phyloP scores from a whole-genome alignment of 1,284 basidiomycete genomes.

The Sanguinoderma infundibulare region DNA sequence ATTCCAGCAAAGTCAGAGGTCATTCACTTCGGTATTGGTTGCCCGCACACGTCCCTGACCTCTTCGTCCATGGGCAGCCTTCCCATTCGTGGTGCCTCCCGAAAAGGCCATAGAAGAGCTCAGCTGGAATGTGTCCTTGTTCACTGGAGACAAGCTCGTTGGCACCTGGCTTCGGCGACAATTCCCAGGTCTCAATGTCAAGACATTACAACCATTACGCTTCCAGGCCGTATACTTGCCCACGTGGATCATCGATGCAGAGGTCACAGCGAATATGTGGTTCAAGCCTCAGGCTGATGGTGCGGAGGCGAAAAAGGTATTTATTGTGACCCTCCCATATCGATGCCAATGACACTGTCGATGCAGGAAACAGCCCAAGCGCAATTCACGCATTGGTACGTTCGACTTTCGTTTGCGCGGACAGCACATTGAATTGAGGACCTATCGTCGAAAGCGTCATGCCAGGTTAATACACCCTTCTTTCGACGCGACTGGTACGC shows the following conservation, averaged over 20 bases:
- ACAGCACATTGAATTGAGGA: neutral
- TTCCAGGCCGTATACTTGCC: constrained; percentile 60
- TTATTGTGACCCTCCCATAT: neutral
- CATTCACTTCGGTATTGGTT: constrained; percentile 11
- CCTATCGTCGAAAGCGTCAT: constrained; percentile 21
- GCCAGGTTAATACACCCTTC: constrained; percentile 27
- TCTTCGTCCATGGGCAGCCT: constrained; percentile 32
- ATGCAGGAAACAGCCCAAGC: constrained; percentile 9
- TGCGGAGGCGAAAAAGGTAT: constrained; percentile 17
- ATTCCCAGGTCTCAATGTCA: constrained; percentile 32
- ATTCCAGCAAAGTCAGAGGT: constrained; percentile 52
- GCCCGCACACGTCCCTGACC: neutral
- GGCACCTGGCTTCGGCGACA: constrained; percentile 30
- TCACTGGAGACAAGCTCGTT: constrained; percentile 23
- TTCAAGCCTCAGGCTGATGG: constrained; percentile 12
- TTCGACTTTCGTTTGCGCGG: neutral
- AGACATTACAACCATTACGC: constrained; percentile 35
- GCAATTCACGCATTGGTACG: constrained; percentile 22
- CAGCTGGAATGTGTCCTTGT: constrained; percentile 23
- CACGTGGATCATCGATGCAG: constrained; percentile 61
- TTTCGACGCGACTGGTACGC: neutral
- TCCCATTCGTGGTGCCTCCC: constrained; percentile 42
- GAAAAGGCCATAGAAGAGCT: constrained; percentile 39
- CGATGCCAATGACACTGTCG: neutral
- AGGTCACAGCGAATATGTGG: constrained; percentile 44